phyloP scores from a whole-genome alignment of 257 asterid genomes.

The Solanum peruvianum region DNA sequence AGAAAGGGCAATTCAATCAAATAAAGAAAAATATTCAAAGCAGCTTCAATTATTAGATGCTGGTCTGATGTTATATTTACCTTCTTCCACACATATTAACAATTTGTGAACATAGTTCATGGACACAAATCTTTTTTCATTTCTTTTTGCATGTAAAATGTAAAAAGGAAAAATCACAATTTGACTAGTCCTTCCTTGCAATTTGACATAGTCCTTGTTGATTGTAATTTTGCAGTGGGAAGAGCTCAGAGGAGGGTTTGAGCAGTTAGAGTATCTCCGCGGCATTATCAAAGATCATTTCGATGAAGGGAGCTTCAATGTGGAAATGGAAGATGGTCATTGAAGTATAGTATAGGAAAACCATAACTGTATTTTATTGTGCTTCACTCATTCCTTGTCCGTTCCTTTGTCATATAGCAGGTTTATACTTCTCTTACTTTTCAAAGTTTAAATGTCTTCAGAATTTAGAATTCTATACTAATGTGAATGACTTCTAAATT shows the following conservation, averaged over 20 bases:
- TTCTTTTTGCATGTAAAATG: not conserved
- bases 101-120: not conserved
- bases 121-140: not conserved
- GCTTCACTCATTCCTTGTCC: not conserved
- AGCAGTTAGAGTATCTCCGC: constrained; percentile 78
- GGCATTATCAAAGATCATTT: constrained; percentile 31
- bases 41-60: not conserved
- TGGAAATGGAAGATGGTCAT: not conserved
- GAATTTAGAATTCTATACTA: not conserved
- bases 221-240: constrained; percentile 69
- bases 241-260: constrained; percentile 67
- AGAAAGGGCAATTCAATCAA: not conserved
- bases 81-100: not conserved
- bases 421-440: not conserved
- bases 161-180: not conserved
- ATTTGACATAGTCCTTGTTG: not conserved
- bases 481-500: not conserved
- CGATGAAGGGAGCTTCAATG: constrained; percentile 3
- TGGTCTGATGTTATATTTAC: not conserved
- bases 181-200: not conserved
- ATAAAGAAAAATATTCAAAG: not conserved
- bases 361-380: not conserved
- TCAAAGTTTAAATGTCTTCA: not conserved
- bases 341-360: not conserved
- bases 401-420: not conserved